Base-by-base conservation (phyloP, 495 filamentous ascomycete genomes). In the Talaromyces proteolyticus region DNA sequence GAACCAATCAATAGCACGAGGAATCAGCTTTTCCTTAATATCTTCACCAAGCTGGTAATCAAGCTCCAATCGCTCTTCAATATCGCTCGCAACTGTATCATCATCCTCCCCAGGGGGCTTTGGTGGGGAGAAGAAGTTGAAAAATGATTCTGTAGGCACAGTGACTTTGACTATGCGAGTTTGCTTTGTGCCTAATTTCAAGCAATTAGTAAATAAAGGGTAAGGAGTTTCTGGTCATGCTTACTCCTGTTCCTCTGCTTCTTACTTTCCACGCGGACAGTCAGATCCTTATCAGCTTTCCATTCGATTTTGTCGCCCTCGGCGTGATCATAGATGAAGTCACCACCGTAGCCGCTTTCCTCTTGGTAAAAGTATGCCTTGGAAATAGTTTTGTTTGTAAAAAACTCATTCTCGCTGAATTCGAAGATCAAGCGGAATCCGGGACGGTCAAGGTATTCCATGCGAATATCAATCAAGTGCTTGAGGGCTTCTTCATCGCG, bases 301-400 rank as follows among this genome's bases (percentile, higher is more conserved):
- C 93, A 99, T 59, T 95, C 85, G 62, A 99, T 96, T 78, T 92
- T 92, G 65, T 95, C 87, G 48, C 94, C 93, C 66, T 97, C 91
- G 53, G 93, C 93, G 64, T 97, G 94, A 66, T 99, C 93, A 66
- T 99, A 99, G 69, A 99, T 97, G 74, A 97, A 99, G 65, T 99
- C 93, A 54, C 93, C 93, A 58, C 89, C 91, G 59, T 97, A 97
- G 38, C 93, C 93, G 63, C 83, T 96, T 81, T 99, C 94, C 63
- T 94, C 92, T 73, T 96, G 95, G 77, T 99, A 99, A 74, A 85
- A 96, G 69, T 99, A 99, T 26, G 94, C 94, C 80, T 99, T 99
- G 56, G 89, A 90, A 67, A 99, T 84, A 53, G 78, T 86, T 77
- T 96, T 95, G 81, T 97, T 96, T 62, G 82, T 86, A 81, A 97